Conservation (phyloP, 495 filamentous ascomycete genomes). For the Neurospora sublineolata region DNA sequence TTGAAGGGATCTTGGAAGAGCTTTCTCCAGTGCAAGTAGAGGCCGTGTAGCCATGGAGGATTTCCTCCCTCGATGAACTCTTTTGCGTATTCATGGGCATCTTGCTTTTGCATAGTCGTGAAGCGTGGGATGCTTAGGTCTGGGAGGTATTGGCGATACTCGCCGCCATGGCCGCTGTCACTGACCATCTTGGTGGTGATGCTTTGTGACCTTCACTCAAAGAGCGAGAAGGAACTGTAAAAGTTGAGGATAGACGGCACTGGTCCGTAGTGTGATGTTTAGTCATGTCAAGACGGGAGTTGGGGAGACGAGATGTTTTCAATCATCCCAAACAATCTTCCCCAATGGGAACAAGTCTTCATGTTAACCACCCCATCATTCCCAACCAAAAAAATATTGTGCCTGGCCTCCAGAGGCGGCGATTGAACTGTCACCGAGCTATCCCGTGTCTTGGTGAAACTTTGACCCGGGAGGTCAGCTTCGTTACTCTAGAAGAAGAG, state of each 20-base stretch:
- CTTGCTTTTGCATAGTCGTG: slow-evolving; percentile 48
- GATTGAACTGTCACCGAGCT: not conserved
- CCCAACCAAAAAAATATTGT: not conserved
- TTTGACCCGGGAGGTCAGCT: not conserved
- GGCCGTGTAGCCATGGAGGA: slow-evolving; percentile 56
- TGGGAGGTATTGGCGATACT: slow-evolving; percentile 39
- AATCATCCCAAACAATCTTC: not conserved
- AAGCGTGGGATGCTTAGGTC: slow-evolving; percentile 51
- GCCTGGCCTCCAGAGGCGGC: not conserved
- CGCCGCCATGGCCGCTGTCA: slow-evolving; percentile 1
- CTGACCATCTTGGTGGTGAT: not conserved
- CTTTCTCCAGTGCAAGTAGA: slow-evolving; percentile 57
- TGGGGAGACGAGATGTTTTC: not conserved
- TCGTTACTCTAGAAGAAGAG: not conserved
- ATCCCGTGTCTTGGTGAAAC: not conserved
- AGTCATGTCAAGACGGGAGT: not conserved
- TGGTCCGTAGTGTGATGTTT: not conserved
- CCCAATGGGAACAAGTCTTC: not conserved
- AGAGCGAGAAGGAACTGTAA: not conserved
- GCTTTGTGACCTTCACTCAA: not conserved
- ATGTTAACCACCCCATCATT: not conserved
- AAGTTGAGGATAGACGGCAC: not conserved
- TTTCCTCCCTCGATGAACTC: slow-evolving; percentile 45
- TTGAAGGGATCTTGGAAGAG: slow-evolving; percentile 57
- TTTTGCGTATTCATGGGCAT: slow-evolving; percentile 51